Evolutionary conservation across 73 alveolate genomes (phyloP).

Genomic region (Symbiodinium pilosum): DNA sequence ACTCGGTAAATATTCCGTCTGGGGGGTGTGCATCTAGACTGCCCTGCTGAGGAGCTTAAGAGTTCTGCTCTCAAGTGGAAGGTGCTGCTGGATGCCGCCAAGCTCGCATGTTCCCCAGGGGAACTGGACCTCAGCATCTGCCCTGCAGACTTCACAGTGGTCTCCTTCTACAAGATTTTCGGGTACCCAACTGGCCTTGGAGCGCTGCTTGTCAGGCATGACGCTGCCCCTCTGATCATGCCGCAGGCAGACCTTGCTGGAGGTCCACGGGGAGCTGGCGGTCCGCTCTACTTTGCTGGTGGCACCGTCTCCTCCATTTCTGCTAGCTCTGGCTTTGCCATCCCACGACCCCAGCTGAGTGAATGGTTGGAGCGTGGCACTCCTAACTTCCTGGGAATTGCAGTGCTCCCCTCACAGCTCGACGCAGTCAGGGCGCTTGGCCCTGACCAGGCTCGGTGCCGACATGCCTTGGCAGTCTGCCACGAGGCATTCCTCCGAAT

Average conservation of each 20-base stretch:
- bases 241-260: not conserved
- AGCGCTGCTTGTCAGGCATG: slow-evolving; percentile 70
- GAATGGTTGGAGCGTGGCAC: slow-evolving; percentile 90
- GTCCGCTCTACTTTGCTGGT: slow-evolving; percentile 17
- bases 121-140: slow-evolving; percentile 14
- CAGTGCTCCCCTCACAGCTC: slow-evolving; percentile 23
- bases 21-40: too few relatives aligned
- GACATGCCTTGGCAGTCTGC: slow-evolving; percentile 34
- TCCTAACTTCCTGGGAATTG: slow-evolving; percentile 43
- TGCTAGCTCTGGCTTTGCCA: slow-evolving; percentile 40
- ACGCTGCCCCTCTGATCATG: slow-evolving; percentile 56
- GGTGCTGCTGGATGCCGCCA: slow-evolving; percentile 68
- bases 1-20: too few relatives aligned
- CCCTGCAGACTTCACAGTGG: slow-evolving; percentile 70
- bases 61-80: not conserved
- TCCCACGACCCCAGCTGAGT: slow-evolving; percentile 37
- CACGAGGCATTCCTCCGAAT: slow-evolving; percentile 61
- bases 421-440: slow-evolving; percentile 1
- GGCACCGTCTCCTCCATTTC: slow-evolving; percentile 61
- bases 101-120: slow-evolving; percentile 72
- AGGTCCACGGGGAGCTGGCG: not conserved
- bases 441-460: slow-evolving; percentile 23
- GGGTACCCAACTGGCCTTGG: slow-evolving; percentile 90
- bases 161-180: slow-evolving; percentile 91
- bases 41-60: too few relatives aligned